Percentiles rank a stretch among this genome's conserved stretches.
Evolutionary conservation across 306 rosid species (phyloP).

Genomic region (Cucurbita pepo): DNA sequence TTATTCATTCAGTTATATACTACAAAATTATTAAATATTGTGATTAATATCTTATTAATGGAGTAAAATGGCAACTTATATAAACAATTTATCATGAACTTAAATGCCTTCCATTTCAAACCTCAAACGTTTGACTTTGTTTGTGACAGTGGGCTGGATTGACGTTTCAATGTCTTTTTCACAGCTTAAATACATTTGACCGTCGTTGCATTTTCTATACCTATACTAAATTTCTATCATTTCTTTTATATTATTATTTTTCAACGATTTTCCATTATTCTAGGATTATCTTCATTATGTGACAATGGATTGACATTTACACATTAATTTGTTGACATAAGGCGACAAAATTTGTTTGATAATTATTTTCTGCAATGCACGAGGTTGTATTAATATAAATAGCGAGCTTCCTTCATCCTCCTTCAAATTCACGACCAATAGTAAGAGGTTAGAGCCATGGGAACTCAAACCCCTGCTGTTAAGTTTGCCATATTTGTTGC

Average conservation of each 20-base stretch:
- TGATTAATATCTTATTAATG: not conserved
- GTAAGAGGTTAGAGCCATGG: not conserved
- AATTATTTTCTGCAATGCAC: not conserved
- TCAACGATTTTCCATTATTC: not conserved
- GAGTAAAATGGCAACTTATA: not conserved
- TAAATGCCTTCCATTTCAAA: not conserved
- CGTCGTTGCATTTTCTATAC: not conserved
- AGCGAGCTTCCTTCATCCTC: constrained; percentile 25
- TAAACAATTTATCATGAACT: not conserved
- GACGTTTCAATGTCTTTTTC: not conserved
- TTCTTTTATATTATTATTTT: not conserved
- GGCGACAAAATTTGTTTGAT: not conserved
- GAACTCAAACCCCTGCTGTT: not conserved
- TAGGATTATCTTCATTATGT: not conserved
- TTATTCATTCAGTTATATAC: too few species aligned
- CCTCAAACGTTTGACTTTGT: not conserved
- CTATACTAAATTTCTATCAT: not conserved
- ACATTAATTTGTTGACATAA: not conserved
- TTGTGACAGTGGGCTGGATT: not conserved
- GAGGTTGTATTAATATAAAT: not conserved
- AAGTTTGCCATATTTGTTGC: not conserved
- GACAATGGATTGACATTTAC: not conserved
- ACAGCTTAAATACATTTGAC: not conserved
- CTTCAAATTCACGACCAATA: not conserved
- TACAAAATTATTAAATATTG: too few species aligned